These are phyloP conservation scores for Aspergillus spinulosporus DNA, from an alignment of 2,329 filamentous ascomycete species.

Conservation along the genomic window DNA sequence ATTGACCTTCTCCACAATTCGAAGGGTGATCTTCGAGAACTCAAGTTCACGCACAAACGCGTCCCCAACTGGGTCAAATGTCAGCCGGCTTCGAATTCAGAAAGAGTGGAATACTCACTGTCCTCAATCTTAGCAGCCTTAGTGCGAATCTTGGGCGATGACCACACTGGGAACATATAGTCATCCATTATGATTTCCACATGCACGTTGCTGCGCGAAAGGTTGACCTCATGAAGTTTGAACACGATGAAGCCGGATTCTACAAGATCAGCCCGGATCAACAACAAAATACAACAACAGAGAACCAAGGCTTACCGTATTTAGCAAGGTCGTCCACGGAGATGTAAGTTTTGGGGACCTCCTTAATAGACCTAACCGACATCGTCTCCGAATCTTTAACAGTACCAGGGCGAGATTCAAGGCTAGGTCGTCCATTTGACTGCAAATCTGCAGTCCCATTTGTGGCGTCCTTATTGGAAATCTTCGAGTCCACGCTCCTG, in stretches of 20 bases:
- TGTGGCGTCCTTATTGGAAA: slow-evolving; percentile 36
- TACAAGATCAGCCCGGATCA: slow-evolving; percentile 29
- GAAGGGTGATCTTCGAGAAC: slow-evolving; percentile 87
- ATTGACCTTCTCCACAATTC: slow-evolving; percentile 77
- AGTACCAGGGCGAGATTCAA: slow-evolving; percentile 40
- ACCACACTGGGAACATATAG: slow-evolving; percentile 86
- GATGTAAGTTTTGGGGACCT: slow-evolving; percentile 74
- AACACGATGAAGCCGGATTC: slow-evolving; percentile 94
- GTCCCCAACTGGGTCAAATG: slow-evolving; percentile 68
- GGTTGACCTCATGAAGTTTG: slow-evolving; percentile 85
- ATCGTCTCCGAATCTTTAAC: slow-evolving; percentile 50
- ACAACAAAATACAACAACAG: neutral
- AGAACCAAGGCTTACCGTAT: slow-evolving; percentile 57
- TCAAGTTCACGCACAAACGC: slow-evolving; percentile 97
- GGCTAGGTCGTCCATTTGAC: slow-evolving; percentile 32
- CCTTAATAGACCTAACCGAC: slow-evolving; percentile 49
- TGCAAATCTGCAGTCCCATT: slow-evolving; percentile 29
- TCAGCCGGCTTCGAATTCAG: slow-evolving; percentile 21
- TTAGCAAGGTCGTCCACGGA: slow-evolving; percentile 76
- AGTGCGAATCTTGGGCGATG: slow-evolving; percentile 71
- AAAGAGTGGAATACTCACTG: slow-evolving; percentile 49
- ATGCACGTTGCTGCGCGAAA: slow-evolving; percentile 72
- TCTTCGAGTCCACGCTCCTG: slow-evolving; percentile 33
- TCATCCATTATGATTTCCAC: slow-evolving; percentile 93
- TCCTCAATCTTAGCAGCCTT: slow-evolving; percentile 78